Evolutionary conservation across 1,139 yeast species (phyloP), one percentile per base, ranked within the genome.

Genomic region (Pichia norvegensis): DNA sequence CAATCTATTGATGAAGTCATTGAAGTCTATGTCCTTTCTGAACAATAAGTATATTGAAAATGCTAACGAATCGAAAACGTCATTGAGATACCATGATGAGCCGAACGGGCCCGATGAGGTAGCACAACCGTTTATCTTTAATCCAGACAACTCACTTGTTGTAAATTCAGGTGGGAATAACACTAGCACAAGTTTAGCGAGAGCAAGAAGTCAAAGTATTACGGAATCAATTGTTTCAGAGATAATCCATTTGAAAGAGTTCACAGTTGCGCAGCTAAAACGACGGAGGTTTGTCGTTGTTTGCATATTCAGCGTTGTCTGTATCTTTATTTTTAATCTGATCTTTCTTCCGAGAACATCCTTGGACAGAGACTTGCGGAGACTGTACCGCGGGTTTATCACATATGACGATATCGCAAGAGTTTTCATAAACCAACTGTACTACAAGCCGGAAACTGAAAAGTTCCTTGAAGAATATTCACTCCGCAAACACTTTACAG

Each of bases 331-430:
- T 4, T 77, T 84, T 55, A 78, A 84, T 46, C 68, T 87, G 43
- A 78, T 85, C 1, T 90, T 90, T 60, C 69, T 88, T 27, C 97
- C 97, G 1, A 67, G 97, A 49, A 87, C 97, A 1, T 85, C 96
- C 1, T 67, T 87, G 19, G 79, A 85, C 45, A 70, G 97, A 52
- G 97, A 90, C 63, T 79, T 85, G 61, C 73, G 92, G 55, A 67
- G 95, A 46, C 65, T 86, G 57, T 87, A 87, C 63, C 79, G 81
- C 21, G 73, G 81, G 25, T 74, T 67, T 46, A 58, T 82, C 43
- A 79, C 88, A 3, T 74, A 73, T 50, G 71, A 76, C n/a, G 92
- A 83, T 51, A 73, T 81, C 27, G 75, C 79, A 53, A 63, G 90
- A 41, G 64, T 74, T 38, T 73, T 63, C 50, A 52, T 73, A 40